Conservation (phyloP, 176 grass and related monocot species). For the Triticum dicoccoides region DNA sequence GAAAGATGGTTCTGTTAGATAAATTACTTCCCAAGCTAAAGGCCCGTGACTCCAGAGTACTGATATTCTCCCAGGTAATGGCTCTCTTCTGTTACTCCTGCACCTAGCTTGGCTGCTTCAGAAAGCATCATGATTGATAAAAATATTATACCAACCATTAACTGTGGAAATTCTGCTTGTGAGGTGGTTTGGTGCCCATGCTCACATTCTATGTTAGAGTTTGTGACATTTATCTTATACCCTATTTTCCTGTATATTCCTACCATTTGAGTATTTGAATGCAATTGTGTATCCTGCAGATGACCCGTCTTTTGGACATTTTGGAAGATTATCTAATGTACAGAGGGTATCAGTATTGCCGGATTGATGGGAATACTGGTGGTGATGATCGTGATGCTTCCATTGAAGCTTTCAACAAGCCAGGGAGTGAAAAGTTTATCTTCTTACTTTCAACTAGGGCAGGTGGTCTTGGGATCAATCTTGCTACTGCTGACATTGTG, state of each 20-base stretch:
- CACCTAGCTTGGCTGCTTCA: slow-evolving; percentile 1
- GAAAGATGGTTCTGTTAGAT: slow-evolving; percentile 80
- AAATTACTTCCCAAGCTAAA: slow-evolving; percentile 75
- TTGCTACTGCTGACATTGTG: slow-evolving; percentile 76
- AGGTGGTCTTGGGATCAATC: slow-evolving; percentile 76
- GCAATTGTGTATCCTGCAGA: slow-evolving; percentile 34
- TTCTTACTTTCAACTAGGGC: slow-evolving; percentile 76
- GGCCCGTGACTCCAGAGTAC: slow-evolving; percentile 74
- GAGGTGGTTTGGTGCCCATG: slow-evolving; percentile 4
- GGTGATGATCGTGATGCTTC: slow-evolving; percentile 72
- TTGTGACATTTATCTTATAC: background rate
- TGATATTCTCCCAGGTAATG: slow-evolving; percentile 78
- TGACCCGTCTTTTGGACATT: slow-evolving; percentile 78
- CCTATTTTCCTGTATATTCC: background rate
- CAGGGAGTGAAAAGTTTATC: slow-evolving; percentile 66
- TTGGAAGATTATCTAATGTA: slow-evolving; percentile 76
- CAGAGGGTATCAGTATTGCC: slow-evolving; percentile 57
- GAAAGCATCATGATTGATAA: background rate
- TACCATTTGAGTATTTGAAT: slow-evolving; percentile 4
- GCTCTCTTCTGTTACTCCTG: background rate
- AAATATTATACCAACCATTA: background rate
- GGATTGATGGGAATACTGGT: slow-evolving; percentile 71
- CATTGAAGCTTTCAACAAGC: slow-evolving; percentile 64
- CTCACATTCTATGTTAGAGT: background rate
- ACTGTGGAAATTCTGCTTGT: background rate